These are phyloP conservation scores for Besnoitia besnoiti DNA, from an alignment of 169 alveolate genomes.

Conservation along the genomic window DNA sequence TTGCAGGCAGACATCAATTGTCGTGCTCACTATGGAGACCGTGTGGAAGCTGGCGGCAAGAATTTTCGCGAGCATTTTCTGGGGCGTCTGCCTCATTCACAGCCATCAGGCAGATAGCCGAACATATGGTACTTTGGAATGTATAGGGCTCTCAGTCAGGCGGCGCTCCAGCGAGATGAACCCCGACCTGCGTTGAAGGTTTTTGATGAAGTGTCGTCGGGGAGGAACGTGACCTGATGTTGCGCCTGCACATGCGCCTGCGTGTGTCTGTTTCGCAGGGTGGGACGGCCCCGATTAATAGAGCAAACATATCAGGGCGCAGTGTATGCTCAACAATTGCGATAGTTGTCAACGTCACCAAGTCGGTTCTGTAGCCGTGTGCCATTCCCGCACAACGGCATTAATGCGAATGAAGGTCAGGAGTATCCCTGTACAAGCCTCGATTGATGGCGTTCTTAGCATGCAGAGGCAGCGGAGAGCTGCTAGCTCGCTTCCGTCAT, in stretches of 20 bases:
- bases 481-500: no score
- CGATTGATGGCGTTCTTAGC: no score
- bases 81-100: constrained; percentile 23
- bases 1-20: neutral
- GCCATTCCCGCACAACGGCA: neutral
- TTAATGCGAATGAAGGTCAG: no score
- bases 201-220: no score
- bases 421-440: no score
- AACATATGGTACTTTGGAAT: neutral
- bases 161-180: neutral
- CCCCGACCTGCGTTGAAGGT: neutral
- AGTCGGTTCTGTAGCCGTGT: neutral
- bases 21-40: constrained; percentile 3
- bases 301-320: neutral
- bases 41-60: neutral
- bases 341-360: neutral
- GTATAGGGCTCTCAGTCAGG: neutral
- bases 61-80: neutral
- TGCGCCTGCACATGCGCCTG: no score
- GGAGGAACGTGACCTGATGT: no score
- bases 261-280: neutral
- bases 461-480: no score
- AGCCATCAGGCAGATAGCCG: neutral
- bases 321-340: neutral
- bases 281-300: neutral